phyloP scores from a whole-genome alignment of 1,139 yeast species.

The Sugiyamaella japonica region DNA sequence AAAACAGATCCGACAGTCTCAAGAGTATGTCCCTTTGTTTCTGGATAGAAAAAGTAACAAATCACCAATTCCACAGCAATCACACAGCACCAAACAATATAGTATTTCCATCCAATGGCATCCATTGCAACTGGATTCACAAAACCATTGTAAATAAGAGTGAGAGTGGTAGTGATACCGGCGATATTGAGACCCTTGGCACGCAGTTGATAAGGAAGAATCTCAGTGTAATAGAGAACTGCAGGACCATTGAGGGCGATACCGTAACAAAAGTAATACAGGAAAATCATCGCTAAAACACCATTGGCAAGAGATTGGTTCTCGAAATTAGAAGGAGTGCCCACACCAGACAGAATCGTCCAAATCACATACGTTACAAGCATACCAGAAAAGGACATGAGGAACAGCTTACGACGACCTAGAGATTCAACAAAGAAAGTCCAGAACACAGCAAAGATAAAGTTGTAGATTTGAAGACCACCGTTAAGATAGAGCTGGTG shows the following conservation, averaged over 20 bases:
- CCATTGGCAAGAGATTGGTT: constrained; percentile 29
- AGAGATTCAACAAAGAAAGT: constrained; percentile 22
- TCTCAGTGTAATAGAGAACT: constrained; percentile 43
- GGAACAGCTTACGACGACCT: constrained; percentile 50
- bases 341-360: constrained; percentile 28
- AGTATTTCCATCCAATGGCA: constrained; percentile 59
- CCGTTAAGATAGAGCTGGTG: constrained; percentile 31
- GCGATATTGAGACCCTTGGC: constrained; percentile 39
- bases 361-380: constrained; percentile 28
- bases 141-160: constrained; percentile 39
- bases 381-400: constrained; percentile 40
- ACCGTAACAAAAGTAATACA: constrained; percentile 28
- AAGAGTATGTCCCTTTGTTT: constrained; percentile 81
- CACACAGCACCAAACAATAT: constrained; percentile 74
- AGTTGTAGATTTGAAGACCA: constrained; percentile 54
- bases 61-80: constrained; percentile 67
- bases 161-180: constrained; percentile 26
- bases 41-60: constrained; percentile 84
- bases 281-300: constrained; percentile 31
- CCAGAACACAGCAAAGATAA: constrained; percentile 86
- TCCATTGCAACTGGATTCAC: constrained; percentile 63
- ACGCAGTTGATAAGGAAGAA: constrained; percentile 44
- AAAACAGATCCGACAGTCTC: constrained; percentile 56
- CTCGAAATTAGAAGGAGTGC: constrained; percentile 22
- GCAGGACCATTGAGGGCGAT: constrained; percentile 35